Evolutionary conservation across 2,329 filamentous ascomycete species (phyloP), one percentile per base, ranked within the genome.

Genomic region (Neofusicoccum laricinum): DNA sequence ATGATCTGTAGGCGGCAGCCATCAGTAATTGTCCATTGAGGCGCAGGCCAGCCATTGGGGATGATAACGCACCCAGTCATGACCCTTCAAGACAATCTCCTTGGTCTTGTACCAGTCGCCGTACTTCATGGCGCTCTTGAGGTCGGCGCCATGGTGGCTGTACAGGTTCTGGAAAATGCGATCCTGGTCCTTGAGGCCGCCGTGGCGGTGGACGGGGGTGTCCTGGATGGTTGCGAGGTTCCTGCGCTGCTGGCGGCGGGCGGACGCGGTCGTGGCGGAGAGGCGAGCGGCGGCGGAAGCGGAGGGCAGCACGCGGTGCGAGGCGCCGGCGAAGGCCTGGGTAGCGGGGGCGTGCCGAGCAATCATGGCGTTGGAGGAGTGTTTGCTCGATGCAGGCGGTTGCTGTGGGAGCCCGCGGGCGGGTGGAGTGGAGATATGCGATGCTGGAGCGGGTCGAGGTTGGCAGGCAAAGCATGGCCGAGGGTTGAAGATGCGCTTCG

Each of bases 71-170:
- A 88, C 86, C 89, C 95, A 99, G 74, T 99, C 94, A 80, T 99
- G 92, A 64, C 95, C 95, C 85, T 99, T 99, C 71, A 92, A 82
- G 66, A 99, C 80, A 65, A 99, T 99, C 79, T 99, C 95, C 86
- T 99, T 99, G 64, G 95, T 99, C 86, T 96, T 97, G 84, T 99
- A 88, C 95, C 95, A 99, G 80, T 98, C 95, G 72, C 95, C 95
- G 85, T 96, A 96, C 82, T 96, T 97, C 89, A 92, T 93, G 62
- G 95, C 93, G 76, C 88, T 92, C 84, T 95, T 94, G 71, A 99
- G 82, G 78, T 97, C 93, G 68, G 93, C 86, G 61, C 92, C 93
- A 81, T 92, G 92, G 77, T 95, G 92, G 74, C 92, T 89, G 82
- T 99, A 99, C 66, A 99, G 86, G 82, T 99, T 99, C 83, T 96